Percentiles rank a stretch among this genome's conserved stretches.
Evolutionary conservation across 352 stramenopile genomes (phyloP).

Genomic region (Globisporangium heterothallicum): DNA sequence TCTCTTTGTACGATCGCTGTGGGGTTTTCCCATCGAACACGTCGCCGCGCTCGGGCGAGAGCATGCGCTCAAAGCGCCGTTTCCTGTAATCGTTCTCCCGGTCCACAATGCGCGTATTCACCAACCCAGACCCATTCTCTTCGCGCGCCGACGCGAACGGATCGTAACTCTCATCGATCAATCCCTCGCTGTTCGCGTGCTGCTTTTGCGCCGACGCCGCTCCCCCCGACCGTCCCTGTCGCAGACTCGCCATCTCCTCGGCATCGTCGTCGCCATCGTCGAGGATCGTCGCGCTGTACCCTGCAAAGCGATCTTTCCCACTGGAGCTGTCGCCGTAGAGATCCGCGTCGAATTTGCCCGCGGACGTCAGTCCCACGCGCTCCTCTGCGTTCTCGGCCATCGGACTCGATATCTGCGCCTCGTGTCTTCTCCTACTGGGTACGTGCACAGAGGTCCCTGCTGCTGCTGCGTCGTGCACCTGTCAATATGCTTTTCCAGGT

Average conservation of each 20-base stretch:
- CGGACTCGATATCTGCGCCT: too few species aligned
- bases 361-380: slow-evolving; percentile 47
- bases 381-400: too few species aligned
- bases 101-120: slow-evolving; percentile 93
- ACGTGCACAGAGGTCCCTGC: too few species aligned
- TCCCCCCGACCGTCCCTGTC: slow-evolving; percentile 16
- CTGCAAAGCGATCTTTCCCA: slow-evolving; percentile 42
- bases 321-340: slow-evolving; percentile 51
- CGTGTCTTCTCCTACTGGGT: neutral
- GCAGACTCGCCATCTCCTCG: slow-evolving; percentile 27
- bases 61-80: slow-evolving; percentile 85
- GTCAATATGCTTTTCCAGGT: too few species aligned
- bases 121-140: slow-evolving; percentile 83
- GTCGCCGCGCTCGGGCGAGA: slow-evolving; percentile 88
- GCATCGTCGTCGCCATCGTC: slow-evolving; percentile 37
- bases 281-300: slow-evolving; percentile 51
- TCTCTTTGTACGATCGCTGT: slow-evolving; percentile 76
- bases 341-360: slow-evolving; percentile 70
- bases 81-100: slow-evolving; percentile 91
- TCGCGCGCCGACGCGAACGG: slow-evolving; percentile 81
- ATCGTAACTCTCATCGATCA: slow-evolving; percentile 85
- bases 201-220: slow-evolving; percentile 1
- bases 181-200: slow-evolving; percentile 27
- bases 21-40: slow-evolving; percentile 86
- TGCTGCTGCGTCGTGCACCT: too few species aligned